Conservation (phyloP, 176 grass and related monocot species). For the Lolium multiflorum region DNA sequence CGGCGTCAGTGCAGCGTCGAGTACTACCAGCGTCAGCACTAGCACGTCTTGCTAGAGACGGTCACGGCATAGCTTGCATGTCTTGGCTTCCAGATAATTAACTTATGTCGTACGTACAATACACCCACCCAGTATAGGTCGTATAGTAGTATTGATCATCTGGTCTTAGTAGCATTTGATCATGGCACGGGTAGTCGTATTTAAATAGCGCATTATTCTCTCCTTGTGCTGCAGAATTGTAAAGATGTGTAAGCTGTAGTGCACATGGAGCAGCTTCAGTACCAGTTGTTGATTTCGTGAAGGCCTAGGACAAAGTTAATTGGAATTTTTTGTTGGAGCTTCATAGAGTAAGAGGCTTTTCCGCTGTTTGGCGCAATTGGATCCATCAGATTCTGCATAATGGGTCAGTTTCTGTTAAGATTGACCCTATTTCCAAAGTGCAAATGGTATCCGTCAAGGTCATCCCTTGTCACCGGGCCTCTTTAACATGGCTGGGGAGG, state of each 20-base stretch:
- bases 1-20: constrained; percentile 43
- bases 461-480: too few relatives aligned
- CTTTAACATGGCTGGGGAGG: too few relatives aligned
- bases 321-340: too few relatives aligned
- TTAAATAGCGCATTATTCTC: neutral
- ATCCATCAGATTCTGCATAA: too few relatives aligned
- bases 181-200: neutral
- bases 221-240: constrained; percentile 46
- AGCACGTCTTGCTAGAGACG: constrained; percentile 13
- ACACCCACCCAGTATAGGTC: neutral
- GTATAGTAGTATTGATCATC: neutral
- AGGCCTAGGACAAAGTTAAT: too few relatives aligned
- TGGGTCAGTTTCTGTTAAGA: too few relatives aligned
- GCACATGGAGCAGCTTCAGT: constrained; percentile 42
- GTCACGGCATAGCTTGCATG: neutral
- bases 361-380: too few relatives aligned
- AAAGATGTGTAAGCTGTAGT: constrained; percentile 44
- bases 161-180: neutral
- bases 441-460: too few relatives aligned
- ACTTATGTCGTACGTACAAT: neutral
- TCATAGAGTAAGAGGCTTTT: too few relatives aligned
- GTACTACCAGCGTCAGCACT: constrained; percentile 26
- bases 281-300: too few relatives aligned
- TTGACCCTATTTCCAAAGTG: too few relatives aligned
- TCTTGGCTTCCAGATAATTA: neutral